A percentile compares a stretch with the other conserved stretches of the same genome.
phyloP scores from a whole-genome alignment of 495 filamentous ascomycete genomes.

The Zalerion maritima region DNA sequence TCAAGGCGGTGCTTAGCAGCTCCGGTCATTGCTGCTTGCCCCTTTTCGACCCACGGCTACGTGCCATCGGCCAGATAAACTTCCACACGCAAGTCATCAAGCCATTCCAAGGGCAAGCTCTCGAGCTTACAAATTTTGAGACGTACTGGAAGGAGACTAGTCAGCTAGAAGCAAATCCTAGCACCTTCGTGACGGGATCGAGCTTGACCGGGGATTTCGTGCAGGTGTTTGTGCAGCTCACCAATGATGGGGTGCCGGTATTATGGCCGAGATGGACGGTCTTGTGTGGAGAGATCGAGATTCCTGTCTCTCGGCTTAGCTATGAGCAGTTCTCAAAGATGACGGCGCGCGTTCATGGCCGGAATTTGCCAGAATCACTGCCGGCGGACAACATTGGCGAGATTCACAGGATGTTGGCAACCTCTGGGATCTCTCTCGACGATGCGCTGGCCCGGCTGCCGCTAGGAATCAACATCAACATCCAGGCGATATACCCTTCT shows the following conservation, averaged over 20 bases:
- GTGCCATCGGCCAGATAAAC: conserved; percentile 85
- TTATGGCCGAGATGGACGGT: conserved; percentile 74
- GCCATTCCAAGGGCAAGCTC: conserved; percentile 80
- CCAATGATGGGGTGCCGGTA: conserved; percentile 72
- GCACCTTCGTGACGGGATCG: conserved; percentile 81
- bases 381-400: conserved; percentile 41
- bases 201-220: conserved; percentile 90
- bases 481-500: conserved; percentile 76
- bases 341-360: conserved; percentile 34
- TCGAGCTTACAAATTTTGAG: conserved; percentile 95
- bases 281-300: conserved; percentile 59
- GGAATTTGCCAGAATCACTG: conserved; percentile 32
- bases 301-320: conserved; percentile 64
- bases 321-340: conserved; percentile 58
- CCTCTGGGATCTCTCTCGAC: conserved; percentile 57
- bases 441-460: conserved; percentile 64
- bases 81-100: conserved; percentile 95
- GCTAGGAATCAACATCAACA: conserved; percentile 63
- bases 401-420: conserved; percentile 53
- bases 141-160: conserved; percentile 99
- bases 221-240: conserved; percentile 79
- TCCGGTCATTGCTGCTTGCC: conserved; percentile 73
- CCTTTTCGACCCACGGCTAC: conserved; percentile 79
- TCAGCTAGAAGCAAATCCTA: conserved; percentile 68
- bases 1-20: conserved; percentile 56